Percentiles rank a stretch among this genome's conserved stretches.
phyloP scores from a whole-genome alignment of 2,329 filamentous ascomycete genomes.

The Aureobasidium melanogenum region DNA sequence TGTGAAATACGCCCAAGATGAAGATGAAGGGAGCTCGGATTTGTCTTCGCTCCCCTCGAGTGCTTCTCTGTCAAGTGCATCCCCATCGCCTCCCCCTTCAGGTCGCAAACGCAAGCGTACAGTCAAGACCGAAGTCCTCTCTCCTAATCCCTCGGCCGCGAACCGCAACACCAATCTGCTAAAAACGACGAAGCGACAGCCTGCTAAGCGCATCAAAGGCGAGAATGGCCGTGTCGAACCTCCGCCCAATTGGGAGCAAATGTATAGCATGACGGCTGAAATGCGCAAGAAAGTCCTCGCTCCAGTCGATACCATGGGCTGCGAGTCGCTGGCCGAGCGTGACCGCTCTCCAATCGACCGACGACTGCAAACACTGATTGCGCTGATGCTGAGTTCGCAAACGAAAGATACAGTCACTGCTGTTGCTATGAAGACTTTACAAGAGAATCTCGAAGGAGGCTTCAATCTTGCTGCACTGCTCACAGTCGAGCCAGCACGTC shows the following conservation, averaged over 20 bases:
- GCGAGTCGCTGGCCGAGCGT: constrained; percentile 62
- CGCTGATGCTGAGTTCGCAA: constrained; percentile 85
- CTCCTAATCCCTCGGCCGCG: constrained; percentile 1
- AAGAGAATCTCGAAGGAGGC: constrained; percentile 58
- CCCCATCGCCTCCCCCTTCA: neutral
- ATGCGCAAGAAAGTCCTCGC: constrained; percentile 69
- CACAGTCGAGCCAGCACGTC: constrained; percentile 53
- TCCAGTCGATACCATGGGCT: constrained; percentile 96
- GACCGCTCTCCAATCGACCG: constrained; percentile 45
- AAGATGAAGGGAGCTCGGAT: constrained; percentile 8
- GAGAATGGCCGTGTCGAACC: constrained; percentile 34
- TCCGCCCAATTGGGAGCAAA: constrained; percentile 72
- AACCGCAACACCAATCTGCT: constrained; percentile 12
- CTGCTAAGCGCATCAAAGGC: constrained; percentile 27
- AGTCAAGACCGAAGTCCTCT: constrained; percentile 12
- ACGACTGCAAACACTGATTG: constrained; percentile 77
- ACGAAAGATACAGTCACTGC: constrained; percentile 90
- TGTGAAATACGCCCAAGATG: constrained; percentile 6
- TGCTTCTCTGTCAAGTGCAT: neutral
- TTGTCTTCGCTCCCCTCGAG: constrained; percentile 3
- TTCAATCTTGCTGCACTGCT: constrained; percentile 73
- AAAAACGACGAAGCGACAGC: constrained; percentile 19
- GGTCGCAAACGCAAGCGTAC: constrained; percentile 12
- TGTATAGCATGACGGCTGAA: constrained; percentile 66
- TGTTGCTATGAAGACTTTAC: constrained; percentile 68